A percentile compares a stretch with the other conserved stretches of the same genome.
These are phyloP conservation scores for Endogone sp. DNA, from an alignment of 192 early-diverging fungal species.

Conservation along the genomic window DNA sequence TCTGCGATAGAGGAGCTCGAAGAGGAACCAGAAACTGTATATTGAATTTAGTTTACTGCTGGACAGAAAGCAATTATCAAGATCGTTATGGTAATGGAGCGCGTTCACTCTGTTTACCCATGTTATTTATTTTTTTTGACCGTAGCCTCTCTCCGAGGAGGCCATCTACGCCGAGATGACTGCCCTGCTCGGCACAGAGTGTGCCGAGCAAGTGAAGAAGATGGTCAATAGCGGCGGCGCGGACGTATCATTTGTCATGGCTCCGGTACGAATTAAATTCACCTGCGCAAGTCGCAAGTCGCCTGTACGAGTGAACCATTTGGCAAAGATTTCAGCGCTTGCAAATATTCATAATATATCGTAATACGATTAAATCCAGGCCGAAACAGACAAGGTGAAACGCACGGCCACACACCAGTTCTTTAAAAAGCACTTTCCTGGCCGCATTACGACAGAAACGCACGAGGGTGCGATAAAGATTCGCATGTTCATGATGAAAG, in stretches of 20 bases:
- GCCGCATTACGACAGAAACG: slow-evolving; percentile 44
- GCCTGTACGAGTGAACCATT: too few species aligned
- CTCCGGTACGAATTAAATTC: slow-evolving; percentile 11
- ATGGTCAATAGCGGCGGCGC: slow-evolving; percentile 21
- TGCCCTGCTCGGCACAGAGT: slow-evolving; percentile 3
- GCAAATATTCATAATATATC: too few species aligned
- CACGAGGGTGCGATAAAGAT: slow-evolving; percentile 39
- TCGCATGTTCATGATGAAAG: slow-evolving; percentile 36
- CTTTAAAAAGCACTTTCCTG: slow-evolving; percentile 43
- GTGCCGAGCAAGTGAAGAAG: slow-evolving; percentile 15
- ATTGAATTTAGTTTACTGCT: too few species aligned
- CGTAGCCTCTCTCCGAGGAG: background rate
- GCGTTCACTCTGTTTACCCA: background rate
- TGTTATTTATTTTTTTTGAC: background rate
- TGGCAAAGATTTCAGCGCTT: too few species aligned
- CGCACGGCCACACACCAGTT: slow-evolving; percentile 52
- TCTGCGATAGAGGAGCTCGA: background rate
- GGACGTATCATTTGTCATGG: slow-evolving; percentile 8
- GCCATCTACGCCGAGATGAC: slow-evolving; percentile 21
- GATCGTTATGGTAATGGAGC: too few species aligned
- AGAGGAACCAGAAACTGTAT: background rate
- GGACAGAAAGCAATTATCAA: too few species aligned
- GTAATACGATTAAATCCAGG: too few species aligned
- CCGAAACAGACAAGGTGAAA: slow-evolving; percentile 43
- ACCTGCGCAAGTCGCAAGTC: background rate